Evolutionary conservation across 768 basidiomycete genomes (phyloP).

Genomic region (Suillus paluster): DNA sequence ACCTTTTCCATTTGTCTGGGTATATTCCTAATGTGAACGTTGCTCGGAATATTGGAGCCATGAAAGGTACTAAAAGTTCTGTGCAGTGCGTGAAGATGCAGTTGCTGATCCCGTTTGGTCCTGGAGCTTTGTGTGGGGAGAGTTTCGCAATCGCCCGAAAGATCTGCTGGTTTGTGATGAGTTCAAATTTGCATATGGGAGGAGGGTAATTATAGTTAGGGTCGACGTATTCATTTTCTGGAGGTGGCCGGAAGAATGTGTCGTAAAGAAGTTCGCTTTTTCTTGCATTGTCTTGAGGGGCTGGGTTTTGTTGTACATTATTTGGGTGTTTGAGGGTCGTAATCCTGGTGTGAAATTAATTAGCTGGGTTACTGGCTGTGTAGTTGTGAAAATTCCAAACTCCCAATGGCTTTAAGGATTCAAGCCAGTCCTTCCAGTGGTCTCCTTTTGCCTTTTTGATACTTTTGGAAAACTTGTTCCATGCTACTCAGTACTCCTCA

Average conservation of each 20-base stretch:
- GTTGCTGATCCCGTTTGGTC: too few relatives aligned
- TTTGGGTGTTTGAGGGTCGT: not conserved
- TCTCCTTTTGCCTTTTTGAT: not conserved
- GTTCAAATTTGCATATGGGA: not conserved
- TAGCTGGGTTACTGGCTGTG: not conserved
- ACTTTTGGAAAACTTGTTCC: not conserved
- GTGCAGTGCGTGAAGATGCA: too few relatives aligned
- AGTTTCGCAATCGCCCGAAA: not conserved
- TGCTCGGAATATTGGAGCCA: too few relatives aligned
- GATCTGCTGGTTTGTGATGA: not conserved
- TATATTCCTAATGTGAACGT: too few relatives aligned
- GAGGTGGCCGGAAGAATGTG: not conserved
- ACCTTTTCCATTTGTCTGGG: too few relatives aligned
- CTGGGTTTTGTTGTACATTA: not conserved
- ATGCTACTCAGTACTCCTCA: accelerated
- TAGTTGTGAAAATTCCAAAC: not conserved
- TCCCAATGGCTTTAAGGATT: not conserved
- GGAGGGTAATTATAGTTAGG: not conserved
- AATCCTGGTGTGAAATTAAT: not conserved
- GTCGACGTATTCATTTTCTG: not conserved
- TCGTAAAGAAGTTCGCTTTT: not conserved
- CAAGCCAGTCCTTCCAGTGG: not conserved
- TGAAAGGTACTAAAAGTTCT: too few relatives aligned
- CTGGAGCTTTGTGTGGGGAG: not conserved
- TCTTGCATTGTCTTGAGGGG: not conserved